Percentiles rank a stretch among this genome's conserved stretches.
These are phyloP conservation scores for Penicillium taxi DNA, from an alignment of 495 filamentous ascomycete species.

Conservation along the genomic window DNA sequence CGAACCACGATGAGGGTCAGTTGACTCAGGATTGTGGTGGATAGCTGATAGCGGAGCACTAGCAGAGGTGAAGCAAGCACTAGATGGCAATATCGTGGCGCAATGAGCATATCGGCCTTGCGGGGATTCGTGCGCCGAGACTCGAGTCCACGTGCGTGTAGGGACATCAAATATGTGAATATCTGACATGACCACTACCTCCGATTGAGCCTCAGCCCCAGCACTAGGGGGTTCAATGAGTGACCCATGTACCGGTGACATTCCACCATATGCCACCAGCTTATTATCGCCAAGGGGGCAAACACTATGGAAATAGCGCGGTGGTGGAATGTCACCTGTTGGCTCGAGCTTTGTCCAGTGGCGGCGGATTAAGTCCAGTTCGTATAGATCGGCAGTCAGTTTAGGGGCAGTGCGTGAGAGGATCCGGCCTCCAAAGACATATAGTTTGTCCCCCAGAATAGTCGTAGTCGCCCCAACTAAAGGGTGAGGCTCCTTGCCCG, in stretches of 20 bases:
- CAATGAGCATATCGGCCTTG: conserved; percentile 97
- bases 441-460: conserved; percentile 86
- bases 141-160: conserved; percentile 74
- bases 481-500: conserved; percentile 81
- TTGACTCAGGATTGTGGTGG: conserved; percentile 74
- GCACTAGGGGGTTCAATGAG: conserved; percentile 34
- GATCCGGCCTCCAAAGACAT: conserved; percentile 88
- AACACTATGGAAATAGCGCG: conserved; percentile 94
- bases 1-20: conserved; percentile 72
- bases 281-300: conserved; percentile 91
- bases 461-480: conserved; percentile 94
- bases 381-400: conserved; percentile 82
- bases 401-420: conserved; percentile 75
- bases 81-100: conserved; percentile 83
- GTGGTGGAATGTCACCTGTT: conserved; percentile 74
- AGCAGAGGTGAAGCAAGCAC: conserved; percentile 73
- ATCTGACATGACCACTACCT: conserved; percentile 96
- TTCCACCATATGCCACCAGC: conserved; percentile 94
- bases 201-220: conserved; percentile 64
- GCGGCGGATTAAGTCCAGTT: conserved; percentile 80
- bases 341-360: conserved; percentile 90
- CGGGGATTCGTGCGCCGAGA: conserved; percentile 71
- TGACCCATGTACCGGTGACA: conserved; percentile 67
- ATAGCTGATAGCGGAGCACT: conserved; percentile 77
- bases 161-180: conserved; percentile 94